Evolutionary conservation across 2,329 filamentous ascomycete species (phyloP).

Genomic region (Ceratocystiopsis minuta): DNA sequence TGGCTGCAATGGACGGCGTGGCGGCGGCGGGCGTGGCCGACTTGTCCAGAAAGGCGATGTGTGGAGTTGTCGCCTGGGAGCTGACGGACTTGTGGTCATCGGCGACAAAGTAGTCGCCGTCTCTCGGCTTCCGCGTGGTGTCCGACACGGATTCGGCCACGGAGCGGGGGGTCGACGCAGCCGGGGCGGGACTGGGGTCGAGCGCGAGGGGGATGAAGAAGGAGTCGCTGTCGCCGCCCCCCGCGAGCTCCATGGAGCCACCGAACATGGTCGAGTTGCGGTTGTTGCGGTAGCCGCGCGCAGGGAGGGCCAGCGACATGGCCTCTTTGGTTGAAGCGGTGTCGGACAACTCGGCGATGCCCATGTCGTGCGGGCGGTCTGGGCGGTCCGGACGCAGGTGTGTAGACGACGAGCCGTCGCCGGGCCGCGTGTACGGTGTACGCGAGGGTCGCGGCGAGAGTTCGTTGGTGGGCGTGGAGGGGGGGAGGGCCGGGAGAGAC

Average conservation of each 20-base stretch:
- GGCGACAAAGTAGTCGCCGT: slow-evolving; percentile 37
- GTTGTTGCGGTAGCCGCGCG: slow-evolving; percentile 61
- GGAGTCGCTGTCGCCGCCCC: slow-evolving; percentile 30
- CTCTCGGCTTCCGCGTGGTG: slow-evolving; percentile 28
- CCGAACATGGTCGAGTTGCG: slow-evolving; percentile 50
- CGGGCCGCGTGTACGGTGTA: too few relatives aligned
- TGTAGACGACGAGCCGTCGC: slow-evolving; percentile 36
- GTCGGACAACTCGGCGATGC: slow-evolving; percentile 22
- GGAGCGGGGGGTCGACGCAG: slow-evolving; percentile 32
- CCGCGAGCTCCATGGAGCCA: slow-evolving; percentile 14
- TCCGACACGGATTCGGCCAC: slow-evolving; percentile 29
- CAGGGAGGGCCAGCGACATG: slow-evolving; percentile 42
- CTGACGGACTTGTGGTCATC: slow-evolving; percentile 23
- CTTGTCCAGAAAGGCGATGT: slow-evolving; percentile 84
- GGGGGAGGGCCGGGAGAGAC: slow-evolving; percentile 19
- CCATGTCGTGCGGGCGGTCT: slow-evolving; percentile 20
- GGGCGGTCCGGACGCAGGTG: slow-evolving; percentile 45
- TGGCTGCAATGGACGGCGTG: slow-evolving; percentile 16
- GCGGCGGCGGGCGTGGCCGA: slow-evolving; percentile 33
- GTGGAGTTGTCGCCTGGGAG: slow-evolving; percentile 49
- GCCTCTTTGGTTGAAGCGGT: slow-evolving; percentile 17
- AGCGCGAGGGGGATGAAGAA: slow-evolving; percentile 63
- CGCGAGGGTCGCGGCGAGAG: slow-evolving; percentile 43
- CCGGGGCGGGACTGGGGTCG: slow-evolving; percentile 45
- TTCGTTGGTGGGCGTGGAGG: slow-evolving; percentile 48